Conservation (phyloP, 805 yeast species). For the Zygotorulaspora chibaensis region DNA sequence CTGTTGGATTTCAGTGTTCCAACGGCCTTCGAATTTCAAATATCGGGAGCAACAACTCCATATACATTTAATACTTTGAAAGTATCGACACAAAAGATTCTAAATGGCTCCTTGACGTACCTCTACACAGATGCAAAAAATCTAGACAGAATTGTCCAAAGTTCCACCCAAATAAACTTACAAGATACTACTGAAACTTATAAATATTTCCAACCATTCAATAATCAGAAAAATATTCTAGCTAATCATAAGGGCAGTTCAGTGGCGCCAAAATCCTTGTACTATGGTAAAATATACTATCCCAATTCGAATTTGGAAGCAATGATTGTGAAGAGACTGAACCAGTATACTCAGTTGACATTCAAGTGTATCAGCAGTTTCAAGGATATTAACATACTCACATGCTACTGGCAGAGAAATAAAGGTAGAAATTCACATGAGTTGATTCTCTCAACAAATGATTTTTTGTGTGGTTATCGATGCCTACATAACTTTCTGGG, state of each 20-base stretch:
- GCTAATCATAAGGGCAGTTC: slow-evolving; percentile 16
- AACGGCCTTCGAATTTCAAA: slow-evolving; percentile 55
- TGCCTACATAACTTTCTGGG: slow-evolving; percentile 61
- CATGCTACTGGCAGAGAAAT: slow-evolving; percentile 68
- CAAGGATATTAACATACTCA: slow-evolving; percentile 52
- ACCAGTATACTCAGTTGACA: slow-evolving; percentile 57
- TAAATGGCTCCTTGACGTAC: slow-evolving; percentile 82
- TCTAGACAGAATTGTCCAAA: slow-evolving; percentile 46
- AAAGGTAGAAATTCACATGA: slow-evolving; percentile 63
- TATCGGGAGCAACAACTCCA: slow-evolving; percentile 66
- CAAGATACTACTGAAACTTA: slow-evolving; percentile 72
- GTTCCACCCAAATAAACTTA: slow-evolving; percentile 47
- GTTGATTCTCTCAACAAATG: slow-evolving; percentile 76
- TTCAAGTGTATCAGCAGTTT: slow-evolving; percentile 74
- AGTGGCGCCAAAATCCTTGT: slow-evolving; percentile 39
- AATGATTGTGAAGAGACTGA: slow-evolving; percentile 64
- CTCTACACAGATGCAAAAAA: slow-evolving; percentile 60
- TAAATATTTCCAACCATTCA: slow-evolving; percentile 49
- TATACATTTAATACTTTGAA: slow-evolving; percentile 70
- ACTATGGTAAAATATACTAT: slow-evolving; percentile 83
- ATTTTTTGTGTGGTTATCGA: slow-evolving; percentile 75
- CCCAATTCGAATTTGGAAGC: slow-evolving; percentile 88
- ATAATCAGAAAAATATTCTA: slow-evolving; percentile 13
- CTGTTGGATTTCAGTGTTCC: slow-evolving; percentile 74
- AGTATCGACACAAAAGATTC: slow-evolving; percentile 53